Evolutionary conservation across 768 basidiomycete genomes (phyloP).

Genomic region (Cystofilobasidium capitatum): DNA sequence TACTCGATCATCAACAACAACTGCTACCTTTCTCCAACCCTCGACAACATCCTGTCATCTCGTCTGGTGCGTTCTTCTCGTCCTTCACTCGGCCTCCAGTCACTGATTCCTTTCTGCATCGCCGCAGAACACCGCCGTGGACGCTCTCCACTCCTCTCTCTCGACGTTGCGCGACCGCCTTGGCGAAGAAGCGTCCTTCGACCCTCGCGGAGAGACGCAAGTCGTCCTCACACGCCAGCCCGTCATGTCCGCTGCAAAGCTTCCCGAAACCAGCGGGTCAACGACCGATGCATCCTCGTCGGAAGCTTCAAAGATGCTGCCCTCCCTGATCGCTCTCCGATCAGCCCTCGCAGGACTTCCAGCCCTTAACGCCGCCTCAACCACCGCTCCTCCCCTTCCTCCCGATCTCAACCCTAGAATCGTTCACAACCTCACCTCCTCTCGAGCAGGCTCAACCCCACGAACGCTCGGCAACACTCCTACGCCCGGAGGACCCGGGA

Average conservation of each 20-base stretch:
- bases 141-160: constrained; percentile 58
- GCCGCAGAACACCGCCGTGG: constrained; percentile 37
- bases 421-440: not conserved
- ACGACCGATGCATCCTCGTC: not conserved
- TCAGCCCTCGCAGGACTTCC: constrained; percentile 10
- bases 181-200: constrained; percentile 6
- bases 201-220: constrained; percentile 20
- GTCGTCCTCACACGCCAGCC: constrained; percentile 9
- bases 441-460: not conserved
- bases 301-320: not conserved
- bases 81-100: not conserved
- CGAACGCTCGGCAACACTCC: not conserved
- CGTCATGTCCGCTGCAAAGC: not conserved
- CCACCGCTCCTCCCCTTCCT: constrained; percentile 6
- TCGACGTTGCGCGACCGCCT: constrained; percentile 50
- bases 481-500: not conserved
- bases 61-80: constrained; percentile 51
- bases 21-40: constrained; percentile 77
- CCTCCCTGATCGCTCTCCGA: constrained; percentile 10
- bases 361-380: not conserved
- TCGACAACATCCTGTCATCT: constrained; percentile 74
- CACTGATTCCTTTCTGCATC: constrained; percentile 41
- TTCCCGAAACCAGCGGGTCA: not conserved
- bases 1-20: constrained; percentile 84
- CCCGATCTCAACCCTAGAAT: not conserved